Base-by-base conservation (phyloP, 352 stramenopile genomes). In the Phytophthora ramorum region DNA sequence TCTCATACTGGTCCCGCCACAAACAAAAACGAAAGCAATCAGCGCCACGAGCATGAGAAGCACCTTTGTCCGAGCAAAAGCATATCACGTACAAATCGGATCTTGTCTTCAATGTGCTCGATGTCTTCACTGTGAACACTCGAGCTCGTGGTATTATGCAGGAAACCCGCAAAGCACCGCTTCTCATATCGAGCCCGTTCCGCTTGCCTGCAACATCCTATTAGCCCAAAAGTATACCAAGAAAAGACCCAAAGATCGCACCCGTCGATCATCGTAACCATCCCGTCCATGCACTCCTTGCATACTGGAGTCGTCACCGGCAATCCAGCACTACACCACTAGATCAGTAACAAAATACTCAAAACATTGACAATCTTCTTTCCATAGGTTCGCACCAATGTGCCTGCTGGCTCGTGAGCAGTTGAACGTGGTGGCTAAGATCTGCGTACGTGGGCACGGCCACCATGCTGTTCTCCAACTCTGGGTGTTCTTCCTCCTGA, bases 131-230 rank as follows among this genome's bases (percentile, higher is more conserved):
- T 87, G 19, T 78, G 73, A 24, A 81, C 61, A 19, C 66, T 76
- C 8, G 74, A 74, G 14, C 73, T 73, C 1, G 67, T 79, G 5
- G 83, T 87, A 16, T 61, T 76, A 46, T 93, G 80, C 34, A 96
- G 48, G 41, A 81, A 91, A 1, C 75, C 65, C 3, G 76, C 62
- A 45, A 92, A 90, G 20, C 65, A 75, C 1, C 83, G 74, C 71
- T 96, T 96, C 68, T 94, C 85, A 51, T 79, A 80, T 10, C 87
- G 81, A 53, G 87, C 83, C 9, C 79, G 74, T 52, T 93, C 87
- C 5, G 81, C 86, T 60, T 89, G 80, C 9, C 80, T 89, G 38
- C 37, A 63, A 24, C 7, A 56, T 14, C 8, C 7, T 8, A 17
- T 46, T 17, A 46, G 40, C 8, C 17, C 10, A 14, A 14, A 45